Conservation (phyloP, 331 rosid species). For the Cydonia oblonga region DNA sequence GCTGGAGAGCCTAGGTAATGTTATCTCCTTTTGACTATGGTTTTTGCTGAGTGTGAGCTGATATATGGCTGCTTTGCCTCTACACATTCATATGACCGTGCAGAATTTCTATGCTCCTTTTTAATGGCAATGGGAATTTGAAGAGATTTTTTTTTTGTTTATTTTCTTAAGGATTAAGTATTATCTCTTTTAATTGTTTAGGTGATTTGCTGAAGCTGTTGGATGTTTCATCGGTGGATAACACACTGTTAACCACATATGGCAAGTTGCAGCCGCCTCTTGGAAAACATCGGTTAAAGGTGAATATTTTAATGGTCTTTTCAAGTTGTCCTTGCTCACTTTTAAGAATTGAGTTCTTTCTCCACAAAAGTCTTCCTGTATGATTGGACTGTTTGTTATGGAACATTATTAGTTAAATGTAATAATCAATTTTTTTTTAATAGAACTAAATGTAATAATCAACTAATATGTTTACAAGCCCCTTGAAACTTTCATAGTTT, state of each 20-base stretch:
- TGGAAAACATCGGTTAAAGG: conserved; percentile 97
- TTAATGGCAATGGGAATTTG: background rate
- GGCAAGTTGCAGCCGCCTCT: conserved; percentile 97
- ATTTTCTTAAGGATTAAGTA: background rate
- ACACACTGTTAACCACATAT: conserved; percentile 63
- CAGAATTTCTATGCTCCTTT: background rate
- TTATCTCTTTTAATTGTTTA: conserved; percentile 27
- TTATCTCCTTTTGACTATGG: background rate
- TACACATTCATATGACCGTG: background rate
- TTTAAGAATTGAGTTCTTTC: background rate
- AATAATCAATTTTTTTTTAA: no score
- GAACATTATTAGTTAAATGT: no score
- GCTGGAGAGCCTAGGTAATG: conserved; percentile 84
- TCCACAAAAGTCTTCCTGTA: background rate
- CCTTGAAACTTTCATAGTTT: background rate
- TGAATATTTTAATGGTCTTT: conserved; percentile 4
- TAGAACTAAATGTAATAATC: no score
- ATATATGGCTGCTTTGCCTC: background rate
- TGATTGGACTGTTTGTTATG: background rate
- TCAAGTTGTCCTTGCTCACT: background rate
- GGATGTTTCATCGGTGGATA: conserved; percentile 63
- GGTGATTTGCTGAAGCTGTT: conserved; percentile 85
- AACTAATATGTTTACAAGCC: no score
- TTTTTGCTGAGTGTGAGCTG: background rate
- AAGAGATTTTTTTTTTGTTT: background rate